Evolutionary conservation across 352 stramenopile genomes (phyloP).

Genomic region (Globisporangium camurandrum): DNA sequence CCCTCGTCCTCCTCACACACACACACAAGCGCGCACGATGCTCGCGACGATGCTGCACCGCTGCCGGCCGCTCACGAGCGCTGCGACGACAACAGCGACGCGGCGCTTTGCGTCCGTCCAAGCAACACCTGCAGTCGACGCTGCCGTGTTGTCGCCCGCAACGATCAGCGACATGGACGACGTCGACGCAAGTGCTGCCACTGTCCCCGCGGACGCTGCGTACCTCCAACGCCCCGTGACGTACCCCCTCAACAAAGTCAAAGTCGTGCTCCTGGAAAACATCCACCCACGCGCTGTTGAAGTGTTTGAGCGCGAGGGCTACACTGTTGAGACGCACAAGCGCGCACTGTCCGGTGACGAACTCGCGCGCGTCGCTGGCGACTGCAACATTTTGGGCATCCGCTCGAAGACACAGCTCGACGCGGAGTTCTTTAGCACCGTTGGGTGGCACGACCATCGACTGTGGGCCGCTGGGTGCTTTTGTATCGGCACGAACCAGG

Average conservation of each 20-base stretch:
- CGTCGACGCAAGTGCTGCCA: background rate
- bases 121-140: conserved; percentile 13
- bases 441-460: conserved; percentile 74
- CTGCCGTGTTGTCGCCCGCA: conserved; percentile 7
- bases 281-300: conserved; percentile 72
- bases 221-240: conserved; percentile 68
- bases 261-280: conserved; percentile 80
- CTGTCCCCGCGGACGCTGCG: conserved; percentile 7
- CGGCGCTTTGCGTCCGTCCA: conserved; percentile 31
- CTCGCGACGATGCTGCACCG: conserved; percentile 27
- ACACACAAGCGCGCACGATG: conserved; percentile 17
- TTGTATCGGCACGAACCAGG: conserved; percentile 82
- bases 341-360: conserved; percentile 62
- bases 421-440: conserved; percentile 62
- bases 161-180: conserved; percentile 4
- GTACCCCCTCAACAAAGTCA: conserved; percentile 74
- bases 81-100: conserved; percentile 4
- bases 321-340: conserved; percentile 75
- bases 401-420: conserved; percentile 81
- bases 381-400: conserved; percentile 74
- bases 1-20: too few relatives aligned
- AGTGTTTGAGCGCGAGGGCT: conserved; percentile 73
- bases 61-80: conserved; percentile 15
- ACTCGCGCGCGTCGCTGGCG: conserved; percentile 60
- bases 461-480: conserved; percentile 79